A percentile compares a stretch with the other conserved stretches of the same genome.
Conservation (phyloP, 345 rosid genomes). For the Euclidium syriacum region DNA sequence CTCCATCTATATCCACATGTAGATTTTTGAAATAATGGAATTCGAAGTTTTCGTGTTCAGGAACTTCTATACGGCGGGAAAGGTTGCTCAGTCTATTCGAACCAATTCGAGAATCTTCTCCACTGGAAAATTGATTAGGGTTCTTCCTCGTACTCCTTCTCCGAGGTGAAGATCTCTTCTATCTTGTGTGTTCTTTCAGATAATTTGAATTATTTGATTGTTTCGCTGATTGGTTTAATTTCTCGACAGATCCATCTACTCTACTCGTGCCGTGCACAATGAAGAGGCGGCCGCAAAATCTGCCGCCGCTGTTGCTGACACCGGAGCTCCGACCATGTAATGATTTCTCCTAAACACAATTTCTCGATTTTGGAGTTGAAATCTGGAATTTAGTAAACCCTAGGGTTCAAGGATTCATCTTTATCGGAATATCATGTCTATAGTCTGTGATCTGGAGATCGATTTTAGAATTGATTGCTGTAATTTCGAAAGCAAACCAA, state of each 20-base stretch:
- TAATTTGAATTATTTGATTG: not conserved
- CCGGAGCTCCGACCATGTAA: slow-evolving; percentile 90
- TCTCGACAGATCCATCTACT: slow-evolving; percentile 41
- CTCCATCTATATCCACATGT: not conserved
- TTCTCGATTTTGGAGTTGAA: slow-evolving; percentile 31
- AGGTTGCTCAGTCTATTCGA: slow-evolving; percentile 29
- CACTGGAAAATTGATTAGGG: slow-evolving; percentile 15
- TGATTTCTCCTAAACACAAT: slow-evolving; percentile 7
- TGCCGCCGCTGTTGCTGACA: slow-evolving; percentile 57
- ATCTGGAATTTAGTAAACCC: not conserved
- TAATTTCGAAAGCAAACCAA: not conserved
- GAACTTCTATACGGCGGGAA: slow-evolving; percentile 30
- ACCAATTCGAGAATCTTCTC: slow-evolving; percentile 19
- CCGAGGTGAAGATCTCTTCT: slow-evolving; percentile 30
- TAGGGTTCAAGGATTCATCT: not conserved
- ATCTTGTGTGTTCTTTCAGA: not conserved
- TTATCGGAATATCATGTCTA: not conserved
- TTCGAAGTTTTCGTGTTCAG: slow-evolving; percentile 36
- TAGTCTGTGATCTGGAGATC: not conserved
- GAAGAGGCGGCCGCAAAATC: slow-evolving; percentile 82
- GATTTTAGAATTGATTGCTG: not conserved
- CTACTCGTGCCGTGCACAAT: slow-evolving; percentile 45
- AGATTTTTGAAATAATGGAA: not conserved
- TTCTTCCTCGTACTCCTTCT: slow-evolving; percentile 33
- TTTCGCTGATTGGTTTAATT: slow-evolving; percentile 9